phyloP scores from a whole-genome alignment of 805 yeast genomes.

The Pichia phayaonensis region DNA sequence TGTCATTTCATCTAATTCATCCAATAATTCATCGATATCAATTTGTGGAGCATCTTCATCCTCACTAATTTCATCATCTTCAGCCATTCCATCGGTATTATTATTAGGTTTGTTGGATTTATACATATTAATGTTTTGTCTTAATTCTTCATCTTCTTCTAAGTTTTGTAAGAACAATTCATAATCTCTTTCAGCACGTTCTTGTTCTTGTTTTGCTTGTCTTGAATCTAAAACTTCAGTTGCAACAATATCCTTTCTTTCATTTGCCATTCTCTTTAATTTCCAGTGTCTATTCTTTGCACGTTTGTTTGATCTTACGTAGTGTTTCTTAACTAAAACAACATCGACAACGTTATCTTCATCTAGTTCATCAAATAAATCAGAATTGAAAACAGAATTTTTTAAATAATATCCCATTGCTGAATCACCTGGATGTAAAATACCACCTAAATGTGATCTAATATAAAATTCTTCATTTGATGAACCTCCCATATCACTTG shows the following conservation, averaged over 20 bases:
- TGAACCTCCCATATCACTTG: conserved; percentile 79
- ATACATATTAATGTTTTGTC: conserved; percentile 85
- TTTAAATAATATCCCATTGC: conserved; percentile 84
- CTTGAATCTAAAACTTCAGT: conserved; percentile 36
- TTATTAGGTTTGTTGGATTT: conserved; percentile 41
- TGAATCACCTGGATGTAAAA: conserved; percentile 94
- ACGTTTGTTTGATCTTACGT: conserved; percentile 70
- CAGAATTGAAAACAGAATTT: conserved; percentile 84
- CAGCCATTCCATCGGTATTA: conserved; percentile 20
- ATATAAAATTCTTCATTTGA: conserved; percentile 69
- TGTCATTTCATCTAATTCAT: conserved; percentile 91
- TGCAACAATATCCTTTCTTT: conserved; percentile 83
- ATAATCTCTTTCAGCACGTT: conserved; percentile 89
- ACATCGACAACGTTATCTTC: conserved; percentile 72
- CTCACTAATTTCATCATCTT: conserved; percentile 38
- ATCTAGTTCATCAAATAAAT: conserved; percentile 67
- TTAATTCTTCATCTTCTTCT: conserved; percentile 93
- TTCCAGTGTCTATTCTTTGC: conserved; percentile 80
- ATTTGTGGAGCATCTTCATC: conserved; percentile 85
- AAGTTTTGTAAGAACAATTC: conserved; percentile 93
- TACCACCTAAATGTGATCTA: conserved; percentile 88
- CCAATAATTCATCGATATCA: conserved; percentile 85
- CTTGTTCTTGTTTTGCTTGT: conserved; percentile 81
- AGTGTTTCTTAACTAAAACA: conserved; percentile 79
- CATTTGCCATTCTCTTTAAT: conserved; percentile 95